These are phyloP conservation scores for Auricularia cornea DNA, from an alignment of 768 basidiomycete species.

Conservation along the genomic window DNA sequence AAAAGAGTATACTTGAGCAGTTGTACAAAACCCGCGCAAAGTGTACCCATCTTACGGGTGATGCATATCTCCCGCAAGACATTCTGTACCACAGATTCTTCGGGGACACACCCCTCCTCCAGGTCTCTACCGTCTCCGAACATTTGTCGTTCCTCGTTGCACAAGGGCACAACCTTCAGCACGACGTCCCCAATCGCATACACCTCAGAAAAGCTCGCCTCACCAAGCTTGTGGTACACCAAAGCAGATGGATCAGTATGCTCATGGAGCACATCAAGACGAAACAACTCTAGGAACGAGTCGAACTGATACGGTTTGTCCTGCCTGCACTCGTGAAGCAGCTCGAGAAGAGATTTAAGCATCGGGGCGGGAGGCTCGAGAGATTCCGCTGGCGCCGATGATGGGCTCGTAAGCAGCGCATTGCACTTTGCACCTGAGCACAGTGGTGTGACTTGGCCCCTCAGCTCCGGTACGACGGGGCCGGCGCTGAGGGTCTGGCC, in stretches of 20 bases:
- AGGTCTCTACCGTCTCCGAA: conserved; percentile 10
- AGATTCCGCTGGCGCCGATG: too few relatives aligned
- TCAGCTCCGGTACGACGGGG: too few relatives aligned
- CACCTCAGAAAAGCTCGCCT: conserved; percentile 95
- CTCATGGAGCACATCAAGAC: conserved; percentile 50
- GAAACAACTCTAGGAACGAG: conserved; percentile 74
- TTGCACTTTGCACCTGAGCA: too few relatives aligned
- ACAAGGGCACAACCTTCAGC: conserved; percentile 80
- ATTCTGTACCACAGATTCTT: conserved; percentile 64
- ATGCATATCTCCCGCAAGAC: conserved; percentile 75
- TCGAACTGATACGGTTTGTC: conserved; percentile 62
- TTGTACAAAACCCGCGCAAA: conserved; percentile 70
- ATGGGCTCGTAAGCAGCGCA: too few relatives aligned
- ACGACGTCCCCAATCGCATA: conserved; percentile 85
- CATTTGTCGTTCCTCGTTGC: conserved; percentile 34
- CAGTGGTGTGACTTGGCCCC: too few relatives aligned
- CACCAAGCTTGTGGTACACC: conserved; percentile 79
- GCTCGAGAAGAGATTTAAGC: conserved; percentile 50
- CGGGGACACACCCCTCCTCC: conserved; percentile 47
- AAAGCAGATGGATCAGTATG: conserved; percentile 16
- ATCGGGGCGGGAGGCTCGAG: too few relatives aligned
- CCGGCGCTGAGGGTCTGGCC: too few relatives aligned
- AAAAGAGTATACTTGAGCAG: conserved; percentile 40
- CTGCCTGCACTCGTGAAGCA: conserved; percentile 68
- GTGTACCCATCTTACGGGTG: conserved; percentile 65